Base-by-base conservation (phyloP, 108 stramenopile genomes). In the Nitzschia inconspicua region DNA sequence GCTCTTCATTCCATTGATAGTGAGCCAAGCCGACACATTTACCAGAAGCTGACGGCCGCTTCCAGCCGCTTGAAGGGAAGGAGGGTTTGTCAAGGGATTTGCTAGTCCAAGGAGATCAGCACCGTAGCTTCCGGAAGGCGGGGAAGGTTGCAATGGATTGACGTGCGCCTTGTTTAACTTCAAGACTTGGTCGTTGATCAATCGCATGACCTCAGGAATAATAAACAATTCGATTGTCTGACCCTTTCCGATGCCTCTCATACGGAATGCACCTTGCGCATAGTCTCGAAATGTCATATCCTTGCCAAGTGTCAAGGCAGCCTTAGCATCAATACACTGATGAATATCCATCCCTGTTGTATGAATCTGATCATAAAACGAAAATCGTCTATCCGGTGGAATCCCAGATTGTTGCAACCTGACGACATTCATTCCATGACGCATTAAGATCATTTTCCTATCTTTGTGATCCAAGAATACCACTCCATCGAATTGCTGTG, bases 341-440 rank as follows among this genome's bases (percentile, higher is more conserved):
- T 94, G 85, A 63, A 96, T 96, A 76, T 98, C 97, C 97, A 96
- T 96, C 22, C 97, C 97, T 19, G 97, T 98, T n/a, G 97, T 96
- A 66, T 98, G 95, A 34, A 96, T 90, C 57, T 98, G 97, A 57
- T 96, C 95, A 57, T 96, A 98, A 65, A 98, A 96, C 1, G 95
- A 93, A 63, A 98, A 98, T 7, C 95, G 90, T 3, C 88, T 65
- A 31, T 95, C 75, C 4, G 76, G 75, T 19, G 92, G 86, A 23
- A 95, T 81, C 41, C 96, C 95, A 48, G 91, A 82, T 66, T 96
- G 95, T 34, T 85, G 79, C 40, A 95, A 63, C 25, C 89, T 55
- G 4, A 95, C 86, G 1, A 83, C 82, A 60, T 85, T 82, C 86
- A 89, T 85, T 25, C 88, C 86, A 36, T 85, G 73, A 23, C 96